Conservation (phyloP, 805 yeast species). For the Zygoascus ofunaensis region DNA sequence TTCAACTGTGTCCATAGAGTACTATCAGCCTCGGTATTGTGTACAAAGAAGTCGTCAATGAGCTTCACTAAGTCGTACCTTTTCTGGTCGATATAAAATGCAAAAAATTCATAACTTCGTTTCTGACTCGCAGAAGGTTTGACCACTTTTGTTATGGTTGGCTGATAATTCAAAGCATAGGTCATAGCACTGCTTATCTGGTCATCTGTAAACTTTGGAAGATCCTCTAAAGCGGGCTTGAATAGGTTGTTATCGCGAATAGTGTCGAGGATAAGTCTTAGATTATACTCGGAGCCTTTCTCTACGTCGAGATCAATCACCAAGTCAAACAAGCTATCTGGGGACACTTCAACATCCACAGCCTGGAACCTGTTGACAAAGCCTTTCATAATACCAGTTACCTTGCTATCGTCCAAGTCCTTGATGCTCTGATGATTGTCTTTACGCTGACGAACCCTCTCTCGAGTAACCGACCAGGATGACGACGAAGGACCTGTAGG, state of each 20-base stretch:
- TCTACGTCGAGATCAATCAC: constrained; percentile 49
- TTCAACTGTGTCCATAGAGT: constrained; percentile 11
- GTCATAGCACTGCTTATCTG: constrained; percentile 40
- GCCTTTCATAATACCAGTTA: constrained; percentile 59
- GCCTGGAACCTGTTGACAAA: constrained; percentile 65
- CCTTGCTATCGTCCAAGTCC: constrained; percentile 39
- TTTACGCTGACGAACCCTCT: constrained; percentile 61
- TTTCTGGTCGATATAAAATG: background rate
- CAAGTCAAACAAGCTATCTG: constrained; percentile 60
- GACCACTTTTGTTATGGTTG: constrained; percentile 37
- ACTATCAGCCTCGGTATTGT: constrained; percentile 5
- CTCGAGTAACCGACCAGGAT: constrained; percentile 38
- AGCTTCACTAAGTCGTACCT: constrained; percentile 9
- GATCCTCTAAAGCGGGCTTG: constrained; percentile 14
- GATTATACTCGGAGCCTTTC: constrained; percentile 44
- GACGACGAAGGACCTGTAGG: constrained; percentile 26
- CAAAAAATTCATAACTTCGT: constrained; percentile 2
- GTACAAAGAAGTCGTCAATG: constrained; percentile 17
- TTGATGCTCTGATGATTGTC: constrained; percentile 84
- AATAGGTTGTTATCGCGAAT: constrained; percentile 42
- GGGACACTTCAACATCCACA: constrained; percentile 36
- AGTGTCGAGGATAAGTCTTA: constrained; percentile 33
- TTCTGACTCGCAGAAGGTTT: constrained; percentile 5
- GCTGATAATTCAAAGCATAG: constrained; percentile 46
- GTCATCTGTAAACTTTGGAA: constrained; percentile 32